Evolutionary conservation across 2,329 filamentous ascomycete genomes (phyloP).

Genomic region (Ophiocordyceps unilateralis): DNA sequence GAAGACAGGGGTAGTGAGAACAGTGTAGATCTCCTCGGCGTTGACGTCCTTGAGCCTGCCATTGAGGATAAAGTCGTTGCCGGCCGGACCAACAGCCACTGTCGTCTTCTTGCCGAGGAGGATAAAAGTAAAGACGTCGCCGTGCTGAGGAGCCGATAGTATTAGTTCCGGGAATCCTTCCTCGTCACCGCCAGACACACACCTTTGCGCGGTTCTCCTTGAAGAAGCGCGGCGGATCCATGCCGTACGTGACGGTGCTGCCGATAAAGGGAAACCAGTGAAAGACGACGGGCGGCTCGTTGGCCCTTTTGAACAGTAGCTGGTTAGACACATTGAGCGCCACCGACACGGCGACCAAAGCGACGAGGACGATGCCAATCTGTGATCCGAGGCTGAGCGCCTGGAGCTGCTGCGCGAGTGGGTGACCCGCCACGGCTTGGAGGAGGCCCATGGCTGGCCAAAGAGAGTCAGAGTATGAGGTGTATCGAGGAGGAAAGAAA

Average conservation of each 20-base stretch:
- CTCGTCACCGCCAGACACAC: background rate
- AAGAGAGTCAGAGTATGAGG: background rate
- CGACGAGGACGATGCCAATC: slow-evolving; percentile 24
- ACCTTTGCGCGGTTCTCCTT: slow-evolving; percentile 60
- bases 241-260: slow-evolving; percentile 85
- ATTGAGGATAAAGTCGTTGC: slow-evolving; percentile 85
- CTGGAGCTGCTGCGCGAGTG: slow-evolving; percentile 30
- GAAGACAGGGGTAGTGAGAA: slow-evolving; percentile 56
- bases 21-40: slow-evolving; percentile 78
- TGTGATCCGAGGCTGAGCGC: slow-evolving; percentile 30
- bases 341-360: slow-evolving; percentile 37
- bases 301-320: slow-evolving; percentile 63
- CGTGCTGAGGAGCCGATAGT: slow-evolving; percentile 44
- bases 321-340: slow-evolving; percentile 67
- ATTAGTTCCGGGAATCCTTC: no score
- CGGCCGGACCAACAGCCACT: slow-evolving; percentile 63
- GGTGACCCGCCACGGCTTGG: slow-evolving; percentile 30
- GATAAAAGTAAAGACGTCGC: slow-evolving; percentile 79
- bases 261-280: slow-evolving; percentile 72
- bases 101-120: slow-evolving; percentile 81
- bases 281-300: slow-evolving; percentile 67
- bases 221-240: slow-evolving; percentile 86
- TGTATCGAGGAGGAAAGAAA: no score
- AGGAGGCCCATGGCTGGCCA: slow-evolving; percentile 32
- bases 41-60: slow-evolving; percentile 80